phyloP scores from a whole-genome alignment of 768 basidiomycete genomes.

The Tylopilus subfusipes region DNA sequence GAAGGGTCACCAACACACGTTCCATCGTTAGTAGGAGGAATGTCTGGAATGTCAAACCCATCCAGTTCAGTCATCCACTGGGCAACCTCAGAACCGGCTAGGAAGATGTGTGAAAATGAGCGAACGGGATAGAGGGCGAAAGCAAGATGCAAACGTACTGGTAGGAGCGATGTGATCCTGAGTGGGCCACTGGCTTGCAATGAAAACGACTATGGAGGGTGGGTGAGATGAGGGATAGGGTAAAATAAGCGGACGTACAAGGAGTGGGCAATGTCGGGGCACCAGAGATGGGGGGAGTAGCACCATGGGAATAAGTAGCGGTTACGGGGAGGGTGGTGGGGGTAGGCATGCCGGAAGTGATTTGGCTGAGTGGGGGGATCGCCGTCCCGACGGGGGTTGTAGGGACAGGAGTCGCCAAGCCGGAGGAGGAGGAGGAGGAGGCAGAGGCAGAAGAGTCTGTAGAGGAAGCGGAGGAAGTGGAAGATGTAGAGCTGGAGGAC shows the following conservation, averaged over 20 bases:
- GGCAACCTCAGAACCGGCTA: conserved; percentile 46
- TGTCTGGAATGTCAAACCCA: conserved; percentile 62
- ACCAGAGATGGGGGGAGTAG: conserved; percentile 57
- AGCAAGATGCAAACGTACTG: conserved; percentile 36
- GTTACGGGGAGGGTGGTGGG: conserved; percentile 46
- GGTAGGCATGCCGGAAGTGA: conserved; percentile 63
- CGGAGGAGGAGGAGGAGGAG: conserved; percentile 1
- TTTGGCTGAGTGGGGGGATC: conserved; percentile 55
- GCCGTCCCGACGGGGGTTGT: conserved; percentile 37
- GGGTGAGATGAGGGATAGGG: background rate
- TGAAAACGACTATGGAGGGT: conserved; percentile 41
- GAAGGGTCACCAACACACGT: conserved; percentile 59
- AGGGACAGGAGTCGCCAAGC: conserved; percentile 20
- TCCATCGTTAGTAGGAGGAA: conserved; percentile 63
- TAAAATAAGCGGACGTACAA: conserved; percentile 39
- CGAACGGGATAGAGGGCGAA: background rate
- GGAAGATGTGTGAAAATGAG: background rate
- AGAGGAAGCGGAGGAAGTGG: conserved; percentile 5
- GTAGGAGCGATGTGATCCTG: conserved; percentile 60
- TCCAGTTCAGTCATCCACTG: conserved; percentile 76
- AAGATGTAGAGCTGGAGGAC: background rate
- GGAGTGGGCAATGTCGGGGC: conserved; percentile 63
- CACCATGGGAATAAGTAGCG: conserved; percentile 55
- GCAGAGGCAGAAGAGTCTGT: conserved; percentile 5
- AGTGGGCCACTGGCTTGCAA: conserved; percentile 53